These are phyloP conservation scores for Brasilioporus rufonigricans DNA, from an alignment of 768 basidiomycete genomes.

Conservation along the genomic window DNA sequence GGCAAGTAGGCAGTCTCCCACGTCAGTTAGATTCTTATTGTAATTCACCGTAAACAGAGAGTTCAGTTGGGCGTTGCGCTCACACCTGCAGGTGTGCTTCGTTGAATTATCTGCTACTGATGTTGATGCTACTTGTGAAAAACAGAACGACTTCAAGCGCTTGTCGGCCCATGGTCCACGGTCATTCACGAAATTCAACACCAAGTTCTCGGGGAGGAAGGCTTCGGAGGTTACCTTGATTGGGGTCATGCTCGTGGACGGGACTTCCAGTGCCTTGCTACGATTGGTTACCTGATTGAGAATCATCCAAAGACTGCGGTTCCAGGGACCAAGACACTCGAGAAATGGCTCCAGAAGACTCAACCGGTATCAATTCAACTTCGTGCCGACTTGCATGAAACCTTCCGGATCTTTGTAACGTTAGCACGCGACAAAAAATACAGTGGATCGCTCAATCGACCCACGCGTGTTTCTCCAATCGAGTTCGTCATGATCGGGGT, in stretches of 20 bases:
- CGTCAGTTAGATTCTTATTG: not conserved
- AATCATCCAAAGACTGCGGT: conserved; percentile 27
- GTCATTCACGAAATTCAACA: conserved; percentile 41
- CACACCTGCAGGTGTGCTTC: conserved; percentile 43
- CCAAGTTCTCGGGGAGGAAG: conserved; percentile 34
- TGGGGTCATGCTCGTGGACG: conserved; percentile 45
- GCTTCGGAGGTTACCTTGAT: conserved; percentile 38
- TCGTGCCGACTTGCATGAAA: conserved; percentile 29
- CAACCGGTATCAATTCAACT: conserved; percentile 27
- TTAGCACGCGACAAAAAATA: conserved; percentile 35
- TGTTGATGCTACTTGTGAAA: not conserved
- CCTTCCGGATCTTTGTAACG: conserved; percentile 34
- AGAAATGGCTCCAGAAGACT: conserved; percentile 36
- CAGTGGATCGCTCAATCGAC: conserved; percentile 32
- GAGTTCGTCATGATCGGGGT: conserved; percentile 46
- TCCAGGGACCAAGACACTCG: conserved; percentile 29
- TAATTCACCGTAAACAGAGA: conserved; percentile 32
- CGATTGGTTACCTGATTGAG: conserved; percentile 34
- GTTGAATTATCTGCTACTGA: not conserved
- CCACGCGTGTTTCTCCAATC: conserved; percentile 39
- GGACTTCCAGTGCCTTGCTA: conserved; percentile 46
- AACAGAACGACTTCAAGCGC: conserved; percentile 50
- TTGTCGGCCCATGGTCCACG: conserved; percentile 45
- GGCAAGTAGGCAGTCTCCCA: conserved; percentile 28
- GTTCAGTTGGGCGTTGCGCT: conserved; percentile 53